Conservation (phyloP, 1,284 basidiomycete species). For the Athelia psychrophila region DNA sequence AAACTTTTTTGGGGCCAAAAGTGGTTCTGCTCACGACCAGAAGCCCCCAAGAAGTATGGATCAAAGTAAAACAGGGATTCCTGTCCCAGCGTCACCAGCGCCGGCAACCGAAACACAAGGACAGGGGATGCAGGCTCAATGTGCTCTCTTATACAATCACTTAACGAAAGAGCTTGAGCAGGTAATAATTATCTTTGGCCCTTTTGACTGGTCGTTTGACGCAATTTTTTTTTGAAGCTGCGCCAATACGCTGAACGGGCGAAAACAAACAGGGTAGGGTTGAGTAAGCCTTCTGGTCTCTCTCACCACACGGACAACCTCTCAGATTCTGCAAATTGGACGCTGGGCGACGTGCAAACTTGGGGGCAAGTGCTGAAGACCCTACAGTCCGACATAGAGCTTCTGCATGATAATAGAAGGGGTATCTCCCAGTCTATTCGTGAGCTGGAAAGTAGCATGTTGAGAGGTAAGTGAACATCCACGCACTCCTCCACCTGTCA, state of each 20-base stretch:
- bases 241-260: slow-evolving; percentile 32
- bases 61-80: too few species aligned
- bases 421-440: slow-evolving; percentile 40
- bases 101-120: slow-evolving; percentile 27
- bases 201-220: slow-evolving; percentile 5
- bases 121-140: slow-evolving; percentile 64
- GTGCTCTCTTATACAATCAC: slow-evolving; percentile 37
- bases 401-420: slow-evolving; percentile 42
- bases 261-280: slow-evolving; percentile 25
- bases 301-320: slow-evolving; percentile 43
- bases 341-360: slow-evolving; percentile 45
- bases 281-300: slow-evolving; percentile 34
- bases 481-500: neutral
- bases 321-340: slow-evolving; percentile 48
- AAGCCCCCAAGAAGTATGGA: neutral
- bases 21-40: neutral
- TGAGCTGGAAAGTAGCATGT: slow-evolving; percentile 58
- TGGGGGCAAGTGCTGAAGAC: slow-evolving; percentile 48
- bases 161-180: slow-evolving; percentile 50
- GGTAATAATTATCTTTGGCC: slow-evolving; percentile 33
- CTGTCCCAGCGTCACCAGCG: too few species aligned
- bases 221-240: slow-evolving; percentile 33
- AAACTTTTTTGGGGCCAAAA: too few species aligned
- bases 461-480: slow-evolving; percentile 51
- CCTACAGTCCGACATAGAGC: slow-evolving; percentile 49